Percentiles rank a stretch among this genome's conserved stretches.
phyloP scores from a whole-genome alignment of 495 filamentous ascomycete genomes.

The Acidomyces sp. region DNA sequence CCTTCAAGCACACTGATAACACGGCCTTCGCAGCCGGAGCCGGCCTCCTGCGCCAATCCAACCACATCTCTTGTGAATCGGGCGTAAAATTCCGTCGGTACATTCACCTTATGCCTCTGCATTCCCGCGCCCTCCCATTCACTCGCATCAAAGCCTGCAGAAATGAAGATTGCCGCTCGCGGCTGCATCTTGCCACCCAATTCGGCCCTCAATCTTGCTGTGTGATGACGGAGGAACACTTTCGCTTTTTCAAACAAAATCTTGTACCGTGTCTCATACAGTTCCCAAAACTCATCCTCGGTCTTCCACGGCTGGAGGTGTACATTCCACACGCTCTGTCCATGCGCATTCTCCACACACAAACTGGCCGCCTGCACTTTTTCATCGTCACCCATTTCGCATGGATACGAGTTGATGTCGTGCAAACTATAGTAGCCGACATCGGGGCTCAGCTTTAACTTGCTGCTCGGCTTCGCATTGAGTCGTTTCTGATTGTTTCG shows the following conservation, averaged over 20 bases:
- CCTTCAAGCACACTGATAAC: slow-evolving; percentile 90
- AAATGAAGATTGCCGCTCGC: slow-evolving; percentile 81
- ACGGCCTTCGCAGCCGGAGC: slow-evolving; percentile 61
- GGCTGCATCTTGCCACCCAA: slow-evolving; percentile 41
- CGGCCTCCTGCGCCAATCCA: slow-evolving; percentile 66
- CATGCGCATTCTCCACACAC: slow-evolving; percentile 82
- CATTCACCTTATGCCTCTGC: slow-evolving; percentile 89
- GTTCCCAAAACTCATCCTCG: slow-evolving; percentile 69
- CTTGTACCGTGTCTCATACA: slow-evolving; percentile 67
- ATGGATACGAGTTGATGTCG: slow-evolving; percentile 96
- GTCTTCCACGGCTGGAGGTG: slow-evolving; percentile 80
- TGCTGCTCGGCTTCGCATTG: slow-evolving; percentile 37
- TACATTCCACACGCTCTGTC: slow-evolving; percentile 91
- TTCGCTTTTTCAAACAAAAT: slow-evolving; percentile 68
- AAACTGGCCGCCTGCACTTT: slow-evolving; percentile 85
- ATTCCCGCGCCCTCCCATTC: slow-evolving; percentile 84
- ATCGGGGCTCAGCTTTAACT: slow-evolving; percentile 48
- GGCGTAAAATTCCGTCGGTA: slow-evolving; percentile 94
- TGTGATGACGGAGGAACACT: slow-evolving; percentile 54
- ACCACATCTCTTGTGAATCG: slow-evolving; percentile 75
- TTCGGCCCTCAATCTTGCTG: slow-evolving; percentile 43
- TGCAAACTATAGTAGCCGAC: slow-evolving; percentile 94
- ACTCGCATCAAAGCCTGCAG: slow-evolving; percentile 92
- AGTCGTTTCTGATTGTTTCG: slow-evolving; percentile 26
- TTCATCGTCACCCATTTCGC: slow-evolving; percentile 74